Conservation (phyloP, 306 rosid genomes). For the Crataegus laevigata region DNA sequence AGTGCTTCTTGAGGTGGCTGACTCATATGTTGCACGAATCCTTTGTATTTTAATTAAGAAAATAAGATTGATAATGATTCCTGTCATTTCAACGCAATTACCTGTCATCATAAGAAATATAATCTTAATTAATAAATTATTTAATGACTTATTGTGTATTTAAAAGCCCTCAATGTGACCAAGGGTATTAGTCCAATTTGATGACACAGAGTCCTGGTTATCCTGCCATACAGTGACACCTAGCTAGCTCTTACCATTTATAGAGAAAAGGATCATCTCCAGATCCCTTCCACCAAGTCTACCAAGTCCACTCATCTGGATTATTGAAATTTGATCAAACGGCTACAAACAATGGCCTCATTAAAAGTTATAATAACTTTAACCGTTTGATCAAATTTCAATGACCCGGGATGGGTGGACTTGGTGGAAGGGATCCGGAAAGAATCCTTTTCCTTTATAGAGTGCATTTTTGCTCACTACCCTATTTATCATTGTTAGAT, state of each 20-base stretch:
- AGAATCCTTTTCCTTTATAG: too few relatives aligned
- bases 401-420: accelerated
- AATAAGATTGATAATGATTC: constrained; percentile 18
- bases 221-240: neutral
- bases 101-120: constrained; percentile 22
- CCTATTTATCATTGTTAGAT: too few relatives aligned
- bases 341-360: too few relatives aligned
- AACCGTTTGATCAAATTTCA: too few relatives aligned
- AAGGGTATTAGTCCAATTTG: neutral
- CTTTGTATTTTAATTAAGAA: neutral
- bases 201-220: neutral
- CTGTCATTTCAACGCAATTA: constrained; percentile 35
- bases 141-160: neutral
- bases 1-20: constrained; percentile 21
- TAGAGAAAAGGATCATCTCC: too few relatives aligned
- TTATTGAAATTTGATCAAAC: too few relatives aligned
- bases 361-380: too few relatives aligned
- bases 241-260: neutral
- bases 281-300: too few relatives aligned
- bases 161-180: neutral
- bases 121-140: neutral
- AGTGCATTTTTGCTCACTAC: too few relatives aligned
- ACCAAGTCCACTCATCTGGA: too few relatives aligned
- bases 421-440: too few relatives aligned
- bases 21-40: constrained; percentile 4